phyloP scores from a whole-genome alignment of 768 basidiomycete species.

The Atractiella rhizophila region DNA sequence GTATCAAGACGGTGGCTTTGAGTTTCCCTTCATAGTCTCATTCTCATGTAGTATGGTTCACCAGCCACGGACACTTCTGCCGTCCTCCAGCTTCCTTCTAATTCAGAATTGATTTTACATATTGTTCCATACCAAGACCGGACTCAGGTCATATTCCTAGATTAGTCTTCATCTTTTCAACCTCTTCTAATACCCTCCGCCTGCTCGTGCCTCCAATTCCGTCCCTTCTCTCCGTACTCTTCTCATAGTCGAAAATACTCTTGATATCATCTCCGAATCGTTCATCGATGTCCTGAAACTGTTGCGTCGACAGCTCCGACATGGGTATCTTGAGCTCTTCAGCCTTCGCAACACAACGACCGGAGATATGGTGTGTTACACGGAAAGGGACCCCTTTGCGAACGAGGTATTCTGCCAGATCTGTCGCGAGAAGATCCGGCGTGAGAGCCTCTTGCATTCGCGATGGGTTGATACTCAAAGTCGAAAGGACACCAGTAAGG shows the following conservation, averaged over 20 bases:
- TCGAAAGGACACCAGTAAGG: slow-evolving; percentile 78
- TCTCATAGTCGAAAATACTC: slow-evolving; percentile 78
- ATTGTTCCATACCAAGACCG: too few relatives aligned
- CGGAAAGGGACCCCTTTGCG: slow-evolving; percentile 97
- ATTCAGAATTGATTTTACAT: too few relatives aligned
- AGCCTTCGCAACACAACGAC: slow-evolving; percentile 80
- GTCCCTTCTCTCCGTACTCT: slow-evolving; percentile 69
- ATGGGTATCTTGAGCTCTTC: slow-evolving; percentile 59
- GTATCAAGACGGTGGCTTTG: too few relatives aligned
- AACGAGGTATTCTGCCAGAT: slow-evolving; percentile 92
- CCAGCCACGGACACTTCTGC: too few relatives aligned
- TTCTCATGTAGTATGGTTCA: too few relatives aligned
- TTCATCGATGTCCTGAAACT: slow-evolving; percentile 48
- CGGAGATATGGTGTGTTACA: slow-evolving; percentile 94
- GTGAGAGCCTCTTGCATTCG: slow-evolving; percentile 79
- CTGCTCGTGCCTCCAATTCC: slow-evolving; percentile 79
- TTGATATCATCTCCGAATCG: slow-evolving; percentile 62
- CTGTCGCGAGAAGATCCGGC: slow-evolving; percentile 96
- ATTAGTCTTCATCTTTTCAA: slow-evolving; percentile 29
- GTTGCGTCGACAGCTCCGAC: slow-evolving; percentile 48
- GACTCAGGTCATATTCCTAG: too few relatives aligned
- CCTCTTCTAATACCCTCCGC: slow-evolving; percentile 61
- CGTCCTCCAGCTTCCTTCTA: too few relatives aligned
- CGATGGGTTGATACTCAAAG: slow-evolving; percentile 59
- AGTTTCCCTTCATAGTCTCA: too few relatives aligned